Percentiles rank a stretch among this genome's conserved stretches.
phyloP scores from a whole-genome alignment of 257 asterid species.

The Solanum appendiculatum region DNA sequence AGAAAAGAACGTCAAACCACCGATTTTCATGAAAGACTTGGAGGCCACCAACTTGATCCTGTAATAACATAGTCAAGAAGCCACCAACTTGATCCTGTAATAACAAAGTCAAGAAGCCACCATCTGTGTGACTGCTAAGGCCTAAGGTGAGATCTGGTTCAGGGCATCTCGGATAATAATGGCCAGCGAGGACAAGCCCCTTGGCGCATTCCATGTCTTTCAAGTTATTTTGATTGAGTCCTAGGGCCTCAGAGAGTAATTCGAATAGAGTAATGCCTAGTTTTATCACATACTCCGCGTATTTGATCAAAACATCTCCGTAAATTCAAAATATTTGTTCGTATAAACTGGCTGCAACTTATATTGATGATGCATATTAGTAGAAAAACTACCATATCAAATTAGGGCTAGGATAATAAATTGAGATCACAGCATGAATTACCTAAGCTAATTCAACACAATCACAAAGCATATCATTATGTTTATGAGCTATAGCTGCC shows the following conservation, averaged over 20 bases:
- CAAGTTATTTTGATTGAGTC: conserved; percentile 19
- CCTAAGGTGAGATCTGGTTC: conserved; percentile 33
- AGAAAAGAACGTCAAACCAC: conserved; percentile 48
- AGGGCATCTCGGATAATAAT: conserved; percentile 32
- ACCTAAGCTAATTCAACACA: not conserved
- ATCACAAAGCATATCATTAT: not conserved
- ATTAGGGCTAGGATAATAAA: not conserved
- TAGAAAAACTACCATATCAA: not conserved
- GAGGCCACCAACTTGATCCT: conserved; percentile 53
- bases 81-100: conserved; percentile 35
- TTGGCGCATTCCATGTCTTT: conserved; percentile 19
- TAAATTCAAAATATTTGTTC: not conserved
- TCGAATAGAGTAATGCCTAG: conserved; percentile 20
- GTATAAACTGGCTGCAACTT: not conserved
- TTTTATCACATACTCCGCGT: conserved; percentile 13
- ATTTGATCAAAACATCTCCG: conserved; percentile 23
- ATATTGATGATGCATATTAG: not conserved
- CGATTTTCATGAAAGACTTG: conserved; percentile 28
- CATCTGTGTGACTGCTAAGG: conserved; percentile 11
- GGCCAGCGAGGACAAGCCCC: conserved; percentile 6
- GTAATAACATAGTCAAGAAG: conserved; percentile 13
- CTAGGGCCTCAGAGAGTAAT: conserved; percentile 28
- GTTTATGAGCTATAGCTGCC: conserved; percentile 15
- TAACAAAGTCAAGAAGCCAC: conserved; percentile 6
- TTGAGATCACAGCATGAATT: not conserved